Base-by-base conservation (phyloP, 2,329 filamentous ascomycete genomes). In the Dothideomycetes sp. region DNA sequence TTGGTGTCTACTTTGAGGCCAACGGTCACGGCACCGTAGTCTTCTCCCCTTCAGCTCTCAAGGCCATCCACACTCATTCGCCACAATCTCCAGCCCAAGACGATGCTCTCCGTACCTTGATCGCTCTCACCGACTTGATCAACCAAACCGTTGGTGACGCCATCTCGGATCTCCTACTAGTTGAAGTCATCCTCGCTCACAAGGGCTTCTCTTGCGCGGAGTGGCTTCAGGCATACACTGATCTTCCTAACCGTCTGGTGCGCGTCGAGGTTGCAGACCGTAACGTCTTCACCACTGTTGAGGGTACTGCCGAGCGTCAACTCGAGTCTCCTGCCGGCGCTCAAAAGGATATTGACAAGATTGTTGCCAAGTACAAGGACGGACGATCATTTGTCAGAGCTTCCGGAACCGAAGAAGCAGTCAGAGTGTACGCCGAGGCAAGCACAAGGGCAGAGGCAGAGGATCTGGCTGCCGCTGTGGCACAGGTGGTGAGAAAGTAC, bases 91-190 rank as follows among this genome's bases (percentile, higher is more conserved):
- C 91, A 1, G 89, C 85, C 5, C 88, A 96, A 62, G 84, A 89
- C 59, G 83, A 86, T 53, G 85, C 89, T 2, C 75, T 96, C 11
- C 84, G 94, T 41, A 87, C 81, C 7, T 79, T 98, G 1, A 73
- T 76, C 39, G 88, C 86, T 9, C 74, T 94, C 40, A 82, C 82
- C 36, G 84, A 95, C 53, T 74, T 98, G 48, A 94, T 98, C 70
- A 98, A 98, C 71, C 91, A 98, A 69, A 91, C 91, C 1, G 89
- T 96, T 33, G 91, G 91, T 39, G 91, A 98, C 59, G 91, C 91
- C 33, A 75, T 98, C 43, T 94, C 87, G 1, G 91, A 98, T 64
- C 84, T 95, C 74, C 76, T 98, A 32, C 79, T 98, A 56, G 88
- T 96, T 27, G 91, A 98, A 64, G 84, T 89, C 23, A 91, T 96